Conservation (phyloP, 768 basidiomycete species). For the Lactifluus subvellereus region DNA sequence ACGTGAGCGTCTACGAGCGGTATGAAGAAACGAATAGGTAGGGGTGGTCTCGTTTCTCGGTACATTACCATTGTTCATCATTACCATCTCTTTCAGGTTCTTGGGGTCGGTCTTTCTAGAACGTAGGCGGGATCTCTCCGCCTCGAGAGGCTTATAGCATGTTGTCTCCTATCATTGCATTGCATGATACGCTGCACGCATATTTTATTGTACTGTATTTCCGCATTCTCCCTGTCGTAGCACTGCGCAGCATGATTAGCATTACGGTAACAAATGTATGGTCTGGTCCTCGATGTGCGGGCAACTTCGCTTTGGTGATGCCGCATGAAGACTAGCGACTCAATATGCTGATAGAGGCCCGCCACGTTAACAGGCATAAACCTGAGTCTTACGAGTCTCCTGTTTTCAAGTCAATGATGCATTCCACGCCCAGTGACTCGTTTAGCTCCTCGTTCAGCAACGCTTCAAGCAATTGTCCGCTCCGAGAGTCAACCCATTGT, state of each 20-base stretch:
- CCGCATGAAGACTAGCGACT: not conserved
- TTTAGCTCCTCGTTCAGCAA: constrained; percentile 70
- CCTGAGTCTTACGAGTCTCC: not conserved
- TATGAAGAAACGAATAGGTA: constrained; percentile 67
- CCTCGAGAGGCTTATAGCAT: constrained; percentile 1
- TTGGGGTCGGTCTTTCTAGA: constrained; percentile 62
- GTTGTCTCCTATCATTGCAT: not conserved
- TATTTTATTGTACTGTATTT: constrained; percentile 5
- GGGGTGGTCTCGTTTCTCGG: constrained; percentile 8
- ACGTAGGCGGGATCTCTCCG: constrained; percentile 38
- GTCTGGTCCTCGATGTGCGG: not conserved
- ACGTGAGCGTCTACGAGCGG: constrained; percentile 33
- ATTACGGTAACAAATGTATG: not conserved
- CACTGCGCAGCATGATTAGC: constrained; percentile 6
- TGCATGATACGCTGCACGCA: not conserved
- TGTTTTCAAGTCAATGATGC: constrained; percentile 1
- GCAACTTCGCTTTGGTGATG: not conserved
- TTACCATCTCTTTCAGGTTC: constrained; percentile 37
- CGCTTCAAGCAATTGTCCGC: constrained; percentile 51
- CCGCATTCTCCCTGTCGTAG: not conserved
- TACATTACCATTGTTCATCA: not conserved
- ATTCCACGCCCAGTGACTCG: constrained; percentile 33
- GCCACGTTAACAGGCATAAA: not conserved
- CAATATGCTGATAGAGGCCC: not conserved
- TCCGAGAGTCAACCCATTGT: constrained; percentile 75